These are phyloP conservation scores for Yarrowia alimentaria DNA, from an alignment of 805 yeast genomes.

Conservation along the genomic window DNA sequence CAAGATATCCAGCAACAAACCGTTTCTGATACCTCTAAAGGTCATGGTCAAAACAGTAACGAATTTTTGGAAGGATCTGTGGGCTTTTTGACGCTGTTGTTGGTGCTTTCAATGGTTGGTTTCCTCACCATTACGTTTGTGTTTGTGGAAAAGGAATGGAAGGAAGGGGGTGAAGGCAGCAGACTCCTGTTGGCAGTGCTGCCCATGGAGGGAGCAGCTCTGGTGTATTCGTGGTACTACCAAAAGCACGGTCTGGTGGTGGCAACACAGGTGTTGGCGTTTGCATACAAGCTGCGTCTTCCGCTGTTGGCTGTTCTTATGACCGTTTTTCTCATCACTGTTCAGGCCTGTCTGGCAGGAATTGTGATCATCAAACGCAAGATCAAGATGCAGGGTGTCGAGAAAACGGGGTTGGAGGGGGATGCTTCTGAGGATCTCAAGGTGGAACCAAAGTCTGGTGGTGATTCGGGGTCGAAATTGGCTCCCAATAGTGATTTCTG, in stretches of 20 bases:
- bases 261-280: conserved; percentile 3
- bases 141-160: conserved; percentile 24
- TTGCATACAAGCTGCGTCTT: conserved; percentile 11
- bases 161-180: conserved; percentile 11
- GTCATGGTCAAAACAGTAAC: conserved; percentile 5
- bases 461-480: no score
- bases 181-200: conserved; percentile 3
- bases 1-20: no score
- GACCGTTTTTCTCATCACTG: conserved; percentile 6
- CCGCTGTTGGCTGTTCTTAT: conserved; percentile 10
- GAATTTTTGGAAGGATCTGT: conserved; percentile 23
- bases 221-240: conserved; percentile 7
- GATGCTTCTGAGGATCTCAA: no score
- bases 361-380: conserved; percentile 20
- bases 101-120: conserved; percentile 17
- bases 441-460: no score
- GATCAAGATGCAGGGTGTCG: no score
- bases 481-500: no score
- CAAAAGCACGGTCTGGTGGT: neutral
- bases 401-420: no score
- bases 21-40: no score
- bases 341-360: conserved; percentile 10
- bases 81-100: conserved; percentile 7
- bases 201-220: conserved; percentile 7
- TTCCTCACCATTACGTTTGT: conserved; percentile 17